Conservation (phyloP, 139 green algal genomes). For the Chlamydomonas sp. region DNA sequence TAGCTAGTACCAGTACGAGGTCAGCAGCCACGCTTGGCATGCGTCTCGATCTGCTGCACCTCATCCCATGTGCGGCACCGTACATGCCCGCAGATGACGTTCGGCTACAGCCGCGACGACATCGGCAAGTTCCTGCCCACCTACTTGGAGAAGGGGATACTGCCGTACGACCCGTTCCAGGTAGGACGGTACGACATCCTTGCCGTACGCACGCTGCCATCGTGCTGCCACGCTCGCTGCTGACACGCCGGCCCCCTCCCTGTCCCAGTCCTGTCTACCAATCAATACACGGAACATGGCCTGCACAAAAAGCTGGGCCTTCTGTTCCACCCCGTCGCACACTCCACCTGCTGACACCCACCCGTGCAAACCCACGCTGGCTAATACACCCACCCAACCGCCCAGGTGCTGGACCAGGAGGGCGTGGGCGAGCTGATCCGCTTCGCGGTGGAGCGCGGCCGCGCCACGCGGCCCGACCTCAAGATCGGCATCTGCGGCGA, state of each 20-base stretch:
- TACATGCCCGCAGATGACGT: constrained; percentile 58
- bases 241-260: no score
- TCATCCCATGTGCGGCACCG: not conserved
- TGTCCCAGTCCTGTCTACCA: no score
- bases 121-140: constrained; percentile 84
- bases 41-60: not conserved
- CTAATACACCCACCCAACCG: not conserved
- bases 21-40: no score
- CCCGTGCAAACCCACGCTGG: no score
- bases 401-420: constrained; percentile 72
- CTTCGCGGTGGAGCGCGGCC: constrained; percentile 79
- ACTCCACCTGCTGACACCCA: no score
- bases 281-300: no score
- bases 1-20: no score
- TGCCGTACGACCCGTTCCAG: constrained; percentile 55
- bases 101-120: constrained; percentile 91
- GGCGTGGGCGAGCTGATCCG: constrained; percentile 91
- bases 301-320: no score
- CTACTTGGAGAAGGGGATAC: constrained; percentile 53
- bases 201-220: no score
- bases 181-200: not conserved
- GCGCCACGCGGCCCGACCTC: constrained; percentile 68
- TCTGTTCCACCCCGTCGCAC: no score
- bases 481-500: constrained; percentile 93
- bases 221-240: no score